Evolutionary conservation across 2,329 filamentous ascomycete species (phyloP), one percentile per base, ranked within the genome.

Genomic region (Penicillium janthinellum): DNA sequence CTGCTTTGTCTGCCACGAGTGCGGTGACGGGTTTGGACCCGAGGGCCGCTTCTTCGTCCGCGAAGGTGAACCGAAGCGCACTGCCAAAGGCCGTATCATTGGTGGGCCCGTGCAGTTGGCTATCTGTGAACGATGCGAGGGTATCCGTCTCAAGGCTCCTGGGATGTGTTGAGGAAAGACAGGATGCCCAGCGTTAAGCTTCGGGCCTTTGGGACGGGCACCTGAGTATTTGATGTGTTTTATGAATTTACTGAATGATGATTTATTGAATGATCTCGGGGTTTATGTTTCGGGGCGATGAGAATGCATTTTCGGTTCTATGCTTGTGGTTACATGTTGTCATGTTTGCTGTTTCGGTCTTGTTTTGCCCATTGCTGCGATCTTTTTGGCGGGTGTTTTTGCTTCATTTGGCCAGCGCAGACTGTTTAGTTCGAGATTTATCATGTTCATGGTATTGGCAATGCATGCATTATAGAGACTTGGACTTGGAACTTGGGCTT

Each of bases 1-100:
- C 60, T 99, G 95, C 76, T 99, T 99, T 79, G 87, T 88, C 57
- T 99, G 95, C 73, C 75, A 86, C 79, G 85, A 87, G 69, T 89
- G 86, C 68, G 81, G 81, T 25, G 81, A 82, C 34, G 82, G 81
- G 0, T 88, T 89, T 66, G 81, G 79, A 4, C 67, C 82, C 5
- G 86, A 88, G 59, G 86, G 86, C 0, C 74, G 84, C 51, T 89
- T 88, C 72, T 89, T 89, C 66, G 78, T 88, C 11, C 79, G 84
- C 38, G 84, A 85, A 54, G 82, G 84, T 20, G 79, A 80, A 28
- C 77, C 79, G 5, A 75, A 69, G 62, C 70, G 75, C 25, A 80
- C 78, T 39, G 73, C 78, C 22, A 80, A 79, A 63, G 79, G 79
- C 28, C 75, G 77, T 14, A 76, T 80, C 57, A 81, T 79, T 57